Percentiles rank a stretch among this genome's conserved stretches.
These are phyloP conservation scores for Colletotrichum sp. DNA, from an alignment of 2,329 filamentous ascomycete species.

Conservation along the genomic window DNA sequence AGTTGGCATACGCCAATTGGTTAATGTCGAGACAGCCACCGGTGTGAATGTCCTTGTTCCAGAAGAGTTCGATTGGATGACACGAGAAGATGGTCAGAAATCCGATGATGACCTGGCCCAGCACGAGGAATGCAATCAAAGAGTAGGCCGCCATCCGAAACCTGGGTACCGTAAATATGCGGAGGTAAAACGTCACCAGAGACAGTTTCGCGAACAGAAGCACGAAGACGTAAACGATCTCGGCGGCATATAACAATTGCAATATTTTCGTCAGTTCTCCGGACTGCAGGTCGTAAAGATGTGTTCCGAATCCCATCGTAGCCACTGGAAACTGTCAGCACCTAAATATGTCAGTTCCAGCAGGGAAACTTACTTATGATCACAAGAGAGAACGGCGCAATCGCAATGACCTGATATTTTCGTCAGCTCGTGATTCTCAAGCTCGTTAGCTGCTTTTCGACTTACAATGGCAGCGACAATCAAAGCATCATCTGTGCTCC, in stretches of 20 bases:
- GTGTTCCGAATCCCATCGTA: conserved; percentile 11
- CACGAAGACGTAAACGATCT: conserved; percentile 34
- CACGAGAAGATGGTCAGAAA: conserved; percentile 35
- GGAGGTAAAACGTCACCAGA: conserved; percentile 34
- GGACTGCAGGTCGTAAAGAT: conserved; percentile 17
- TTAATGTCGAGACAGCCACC: conserved; percentile 44
- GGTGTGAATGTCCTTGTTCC: conserved; percentile 26
- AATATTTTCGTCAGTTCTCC: conserved; percentile 2
- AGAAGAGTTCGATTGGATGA: conserved; percentile 29
- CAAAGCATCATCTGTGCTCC: conserved; percentile 5
- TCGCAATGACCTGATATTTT: neutral
- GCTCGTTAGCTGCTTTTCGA: neutral
- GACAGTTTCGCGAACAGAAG: conserved; percentile 32
- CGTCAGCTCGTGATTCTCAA: neutral
- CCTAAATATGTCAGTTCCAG: fast-evolving
- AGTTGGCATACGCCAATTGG: conserved; percentile 57
- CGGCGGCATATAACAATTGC: conserved; percentile 23
- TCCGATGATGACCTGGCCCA: conserved; percentile 31
- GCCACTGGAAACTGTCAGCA: neutral
- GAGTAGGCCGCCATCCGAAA: conserved; percentile 30
- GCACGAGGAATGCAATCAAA: conserved; percentile 27
- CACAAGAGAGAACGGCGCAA: conserved; percentile 7
- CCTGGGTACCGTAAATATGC: conserved; percentile 28
- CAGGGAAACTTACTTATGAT: neutral
- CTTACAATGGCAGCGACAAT: conserved; percentile 12